Percentiles rank a stretch among this genome's conserved stretches.
These are phyloP conservation scores for Fusarium sp. DNA, from an alignment of 2,329 filamentous ascomycete species.

Conservation along the genomic window DNA sequence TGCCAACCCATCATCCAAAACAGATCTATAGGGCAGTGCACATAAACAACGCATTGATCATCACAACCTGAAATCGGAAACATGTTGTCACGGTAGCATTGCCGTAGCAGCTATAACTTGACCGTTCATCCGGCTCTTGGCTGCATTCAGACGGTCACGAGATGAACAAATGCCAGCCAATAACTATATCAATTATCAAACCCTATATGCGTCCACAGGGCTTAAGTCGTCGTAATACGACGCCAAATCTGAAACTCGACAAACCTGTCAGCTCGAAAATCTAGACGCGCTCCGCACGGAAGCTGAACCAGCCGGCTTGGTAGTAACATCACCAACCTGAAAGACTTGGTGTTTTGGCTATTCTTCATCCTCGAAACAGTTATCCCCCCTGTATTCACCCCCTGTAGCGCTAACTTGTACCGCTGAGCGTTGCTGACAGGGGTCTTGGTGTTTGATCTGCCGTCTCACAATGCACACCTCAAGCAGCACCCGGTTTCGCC, in stretches of 20 bases:
- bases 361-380: neutral
- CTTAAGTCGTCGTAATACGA: constrained; percentile 1
- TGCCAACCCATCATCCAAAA: neutral
- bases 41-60: constrained; percentile 2
- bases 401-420: constrained; percentile 2
- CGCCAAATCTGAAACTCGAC: constrained; percentile 21
- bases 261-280: neutral
- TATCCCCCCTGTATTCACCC: neutral
- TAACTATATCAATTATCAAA: neutral
- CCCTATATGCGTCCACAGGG: neutral
- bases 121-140: neutral
- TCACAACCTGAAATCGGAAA: neutral
- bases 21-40: neutral
- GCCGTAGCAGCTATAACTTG: neutral
- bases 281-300: constrained; percentile 13
- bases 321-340: neutral
- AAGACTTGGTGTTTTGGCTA: neutral
- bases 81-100: neutral
- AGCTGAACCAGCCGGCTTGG: constrained; percentile 26
- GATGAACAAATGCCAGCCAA: neutral
- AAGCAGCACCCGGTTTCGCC: constrained; percentile 43
- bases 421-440: constrained; percentile 8
- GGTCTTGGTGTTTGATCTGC: constrained; percentile 36
- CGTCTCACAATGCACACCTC: constrained; percentile 42
- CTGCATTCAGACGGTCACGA: neutral